phyloP scores from a whole-genome alignment of 495 filamentous ascomycete genomes.

The Cenococcum geophilum region DNA sequence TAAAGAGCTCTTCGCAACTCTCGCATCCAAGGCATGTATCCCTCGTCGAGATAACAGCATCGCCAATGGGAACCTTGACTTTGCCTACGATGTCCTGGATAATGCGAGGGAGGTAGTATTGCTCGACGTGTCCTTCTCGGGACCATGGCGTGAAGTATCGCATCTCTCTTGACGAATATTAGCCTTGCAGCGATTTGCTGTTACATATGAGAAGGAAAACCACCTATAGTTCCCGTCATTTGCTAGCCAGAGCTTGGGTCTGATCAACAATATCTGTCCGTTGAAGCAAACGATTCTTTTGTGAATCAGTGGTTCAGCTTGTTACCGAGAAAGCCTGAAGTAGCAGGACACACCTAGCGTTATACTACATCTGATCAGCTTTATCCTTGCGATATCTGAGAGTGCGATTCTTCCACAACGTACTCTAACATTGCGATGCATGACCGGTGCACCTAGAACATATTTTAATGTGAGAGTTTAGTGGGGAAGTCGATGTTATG shows the following conservation, averaged over 20 bases:
- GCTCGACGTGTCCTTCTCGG: slow-evolving; percentile 54
- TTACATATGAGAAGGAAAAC: no score
- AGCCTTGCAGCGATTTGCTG: no score
- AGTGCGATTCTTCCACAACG: no score
- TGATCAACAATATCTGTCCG: slow-evolving; percentile 52
- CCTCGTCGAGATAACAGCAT: slow-evolving; percentile 63
- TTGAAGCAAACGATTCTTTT: slow-evolving; percentile 59
- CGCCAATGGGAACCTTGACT: slow-evolving; percentile 64
- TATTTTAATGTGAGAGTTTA: no score
- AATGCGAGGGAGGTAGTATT: slow-evolving; percentile 64
- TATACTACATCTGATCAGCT: no score
- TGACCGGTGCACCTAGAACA: no score
- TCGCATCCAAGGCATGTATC: slow-evolving; percentile 50
- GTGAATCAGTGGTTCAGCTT: slow-evolving; percentile 71
- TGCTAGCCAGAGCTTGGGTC: slow-evolving; percentile 79
- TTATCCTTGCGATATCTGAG: no score
- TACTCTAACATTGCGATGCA: slow-evolving; percentile 62
- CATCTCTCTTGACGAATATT: slow-evolving; percentile 46
- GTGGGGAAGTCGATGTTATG: no score
- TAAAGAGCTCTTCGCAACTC: slow-evolving; percentile 39
- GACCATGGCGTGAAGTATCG: slow-evolving; percentile 67
- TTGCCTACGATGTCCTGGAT: slow-evolving; percentile 57
- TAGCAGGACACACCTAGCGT: no score
- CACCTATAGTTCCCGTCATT: slow-evolving; percentile 55
- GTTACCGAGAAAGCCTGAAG: no score